phyloP scores from a whole-genome alignment of 345 rosid species.

The Salix viminalis region DNA sequence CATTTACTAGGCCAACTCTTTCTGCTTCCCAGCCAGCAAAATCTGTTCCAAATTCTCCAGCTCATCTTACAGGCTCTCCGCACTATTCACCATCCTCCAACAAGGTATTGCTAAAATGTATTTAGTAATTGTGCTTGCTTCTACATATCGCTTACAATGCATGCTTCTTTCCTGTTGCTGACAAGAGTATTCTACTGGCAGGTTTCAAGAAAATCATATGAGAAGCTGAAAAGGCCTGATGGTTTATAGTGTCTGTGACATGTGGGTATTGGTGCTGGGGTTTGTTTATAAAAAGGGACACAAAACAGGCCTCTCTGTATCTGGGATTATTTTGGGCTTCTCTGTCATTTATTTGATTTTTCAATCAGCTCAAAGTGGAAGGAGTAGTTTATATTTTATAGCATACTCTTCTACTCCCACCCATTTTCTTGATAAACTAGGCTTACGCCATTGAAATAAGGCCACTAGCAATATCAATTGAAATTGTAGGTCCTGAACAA shows the following conservation, averaged over 20 bases:
- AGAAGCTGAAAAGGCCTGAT: constrained; percentile 31
- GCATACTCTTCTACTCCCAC: no score
- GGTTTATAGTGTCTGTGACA: neutral
- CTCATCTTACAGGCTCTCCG: constrained; percentile 12
- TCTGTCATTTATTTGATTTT: no score
- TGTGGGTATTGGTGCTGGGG: neutral
- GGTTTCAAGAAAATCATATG: constrained; percentile 49
- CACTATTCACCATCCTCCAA: constrained; percentile 28
- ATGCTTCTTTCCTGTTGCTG: neutral
- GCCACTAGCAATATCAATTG: no score
- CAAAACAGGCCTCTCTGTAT: no score
- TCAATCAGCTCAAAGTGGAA: no score
- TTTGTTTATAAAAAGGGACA: no score
- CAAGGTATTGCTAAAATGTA: constrained; percentile 20
- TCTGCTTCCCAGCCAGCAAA: constrained; percentile 41
- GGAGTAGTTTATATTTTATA: no score
- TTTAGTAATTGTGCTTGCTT: neutral
- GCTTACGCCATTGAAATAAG: no score
- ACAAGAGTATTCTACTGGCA: constrained; percentile 4
- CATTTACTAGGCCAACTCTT: constrained; percentile 42
- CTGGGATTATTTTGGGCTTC: no score
- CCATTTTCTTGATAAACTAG: no score
- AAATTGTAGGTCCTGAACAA: no score
- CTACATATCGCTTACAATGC: no score
- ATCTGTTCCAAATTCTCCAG: constrained; percentile 25